Evolutionary conservation across 2,329 filamentous ascomycete species (phyloP), one percentile per base, ranked within the genome.

Genomic region (Pseudocercospora crystallina): DNA sequence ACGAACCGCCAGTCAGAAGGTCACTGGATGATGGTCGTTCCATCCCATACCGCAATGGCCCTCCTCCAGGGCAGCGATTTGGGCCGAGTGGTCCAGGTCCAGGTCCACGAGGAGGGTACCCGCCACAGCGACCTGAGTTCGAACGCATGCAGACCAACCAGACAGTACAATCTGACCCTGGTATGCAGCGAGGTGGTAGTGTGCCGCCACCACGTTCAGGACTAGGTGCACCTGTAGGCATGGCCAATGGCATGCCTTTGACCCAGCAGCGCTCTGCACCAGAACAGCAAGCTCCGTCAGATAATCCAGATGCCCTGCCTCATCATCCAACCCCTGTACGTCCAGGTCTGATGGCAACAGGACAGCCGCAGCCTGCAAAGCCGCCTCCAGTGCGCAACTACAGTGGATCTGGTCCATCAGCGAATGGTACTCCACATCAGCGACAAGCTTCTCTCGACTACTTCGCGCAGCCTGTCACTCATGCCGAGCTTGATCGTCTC

Each of bases 401-500:
- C 61, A 65, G 64, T 56, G 64, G 61, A 11, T 62, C 70, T 67
- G 44, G 43, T 36, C 47, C 35, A 14, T 34, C 37, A 14, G 50
- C 46, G 32, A 62, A 66, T 17, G 64, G 63, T 15, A 62, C 65
- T 40, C 65, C 70, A 9, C 56, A 61, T 36, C 49, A 52, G 15
- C 58, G 63, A 14, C 49, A 60, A 33, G 37, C 47, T 5, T 66
- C 63, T 4, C 26, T 52, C 9, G 61, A 63, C 8, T 38, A 38
- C 5, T 54, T 60, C 10, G 49, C 57, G 2, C 55, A 60, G 17
- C 86, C 85, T 0, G 85, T 97, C 3, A 96, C 91, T 0, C 74
- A 80, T 2, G 82, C 87, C 37, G 89, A 95, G 66, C 76, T 99
- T 7, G 43, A 95, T 60, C 79, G 79, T 15, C 73, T 97, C 8